Percentiles rank a stretch among this genome's conserved stretches.
Evolutionary conservation across 371 early-diverging fungal genomes (phyloP).

Genomic region (Apophysomyces sp.): DNA sequence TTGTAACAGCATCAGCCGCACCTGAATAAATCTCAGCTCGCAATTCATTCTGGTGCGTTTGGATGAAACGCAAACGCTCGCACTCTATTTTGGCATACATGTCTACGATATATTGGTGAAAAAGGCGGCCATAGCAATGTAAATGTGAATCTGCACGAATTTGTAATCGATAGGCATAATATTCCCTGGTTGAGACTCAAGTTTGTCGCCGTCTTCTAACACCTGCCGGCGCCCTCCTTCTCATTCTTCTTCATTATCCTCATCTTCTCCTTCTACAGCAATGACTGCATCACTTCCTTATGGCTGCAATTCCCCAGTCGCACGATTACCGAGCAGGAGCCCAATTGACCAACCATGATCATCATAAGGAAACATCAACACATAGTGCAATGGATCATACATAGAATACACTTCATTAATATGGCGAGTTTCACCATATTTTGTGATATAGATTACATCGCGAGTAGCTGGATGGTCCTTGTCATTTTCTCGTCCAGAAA

Average conservation of each 20-base stretch:
- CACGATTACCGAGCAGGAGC: background rate
- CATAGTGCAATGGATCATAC: conserved; percentile 9
- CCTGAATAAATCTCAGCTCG: conserved; percentile 6
- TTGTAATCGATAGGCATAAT: background rate
- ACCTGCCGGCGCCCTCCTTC: background rate
- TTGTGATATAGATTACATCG: background rate
- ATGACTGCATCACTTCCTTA: background rate
- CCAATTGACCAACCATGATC: conserved; percentile 1
- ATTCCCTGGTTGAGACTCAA: too few relatives aligned
- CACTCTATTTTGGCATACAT: conserved; percentile 12
- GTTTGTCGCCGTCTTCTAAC: too few relatives aligned
- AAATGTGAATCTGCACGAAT: background rate
- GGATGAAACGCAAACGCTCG: background rate
- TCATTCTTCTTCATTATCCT: too few relatives aligned
- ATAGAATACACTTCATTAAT: background rate
- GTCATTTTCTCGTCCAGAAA: background rate
- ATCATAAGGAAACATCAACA: conserved; percentile 1
- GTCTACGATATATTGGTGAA: conserved; percentile 11
- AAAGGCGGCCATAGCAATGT: conserved; percentile 4
- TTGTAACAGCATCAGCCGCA: background rate
- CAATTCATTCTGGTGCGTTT: background rate
- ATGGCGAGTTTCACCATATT: background rate
- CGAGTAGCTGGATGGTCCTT: background rate
- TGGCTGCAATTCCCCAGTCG: background rate
- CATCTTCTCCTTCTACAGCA: too few relatives aligned